Conservation (phyloP, 345 rosid genomes). For the Acer yangbiense region DNA sequence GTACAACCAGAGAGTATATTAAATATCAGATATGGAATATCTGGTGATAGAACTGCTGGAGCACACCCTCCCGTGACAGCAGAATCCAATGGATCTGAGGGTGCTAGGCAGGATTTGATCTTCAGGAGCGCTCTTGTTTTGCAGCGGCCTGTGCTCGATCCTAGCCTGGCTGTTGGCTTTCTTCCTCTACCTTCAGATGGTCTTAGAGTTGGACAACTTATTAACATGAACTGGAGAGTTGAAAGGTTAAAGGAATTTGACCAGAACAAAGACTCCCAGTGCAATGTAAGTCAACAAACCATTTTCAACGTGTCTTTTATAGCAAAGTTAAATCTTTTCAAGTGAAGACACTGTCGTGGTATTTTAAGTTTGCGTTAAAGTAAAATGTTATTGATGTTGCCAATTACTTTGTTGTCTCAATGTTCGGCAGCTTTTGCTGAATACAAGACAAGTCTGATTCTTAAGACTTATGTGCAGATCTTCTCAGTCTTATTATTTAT, state of each 20-base stretch:
- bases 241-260: conserved; percentile 76
- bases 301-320: neutral
- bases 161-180: conserved; percentile 89
- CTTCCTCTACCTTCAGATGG: conserved; percentile 79
- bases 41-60: conserved; percentile 76
- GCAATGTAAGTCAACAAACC: conserved; percentile 48
- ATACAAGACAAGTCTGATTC: conserved; percentile 1
- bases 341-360: neutral
- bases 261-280: conserved; percentile 36
- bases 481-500: neutral
- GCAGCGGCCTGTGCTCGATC: conserved; percentile 94
- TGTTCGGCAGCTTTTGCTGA: neutral
- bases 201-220: conserved; percentile 88
- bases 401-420: neutral
- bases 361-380: neutral
- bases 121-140: conserved; percentile 76
- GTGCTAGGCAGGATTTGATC: conserved; percentile 54
- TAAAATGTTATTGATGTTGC: neutral
- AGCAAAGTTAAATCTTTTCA: neutral
- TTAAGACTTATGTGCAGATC: neutral
- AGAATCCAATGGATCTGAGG: conserved; percentile 40
- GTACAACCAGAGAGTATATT: conserved; percentile 62
- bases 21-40: conserved; percentile 74
- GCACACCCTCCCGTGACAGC: conserved; percentile 77
- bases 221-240: conserved; percentile 85